Evolutionary conservation across 345 rosid species (phyloP).

Genomic region (Linum usitatissimum): DNA sequence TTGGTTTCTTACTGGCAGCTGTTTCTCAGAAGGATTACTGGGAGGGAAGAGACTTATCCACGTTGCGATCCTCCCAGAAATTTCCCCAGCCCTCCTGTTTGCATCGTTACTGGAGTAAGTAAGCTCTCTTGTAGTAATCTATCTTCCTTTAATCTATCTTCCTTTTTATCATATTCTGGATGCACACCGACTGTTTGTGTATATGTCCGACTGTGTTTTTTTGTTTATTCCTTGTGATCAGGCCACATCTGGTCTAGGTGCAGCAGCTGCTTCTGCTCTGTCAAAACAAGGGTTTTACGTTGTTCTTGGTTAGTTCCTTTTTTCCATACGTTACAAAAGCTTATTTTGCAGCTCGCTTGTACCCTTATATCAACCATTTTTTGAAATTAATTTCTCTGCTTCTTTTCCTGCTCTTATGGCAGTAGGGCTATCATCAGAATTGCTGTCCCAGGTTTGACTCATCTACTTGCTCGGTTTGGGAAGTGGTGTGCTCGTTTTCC

Average conservation of each 20-base stretch:
- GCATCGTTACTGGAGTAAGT: constrained; percentile 77
- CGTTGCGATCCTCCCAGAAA: constrained; percentile 20
- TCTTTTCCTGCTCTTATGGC: constrained; percentile 9
- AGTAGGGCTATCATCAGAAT: constrained; percentile 62
- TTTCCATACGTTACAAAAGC: background rate
- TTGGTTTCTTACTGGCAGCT: constrained; percentile 43
- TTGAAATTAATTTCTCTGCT: background rate
- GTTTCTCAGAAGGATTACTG: constrained; percentile 24
- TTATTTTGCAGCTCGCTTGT: background rate
- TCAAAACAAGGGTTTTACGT: constrained; percentile 62
- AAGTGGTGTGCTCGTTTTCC: constrained; percentile 6
- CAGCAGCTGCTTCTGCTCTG: constrained; percentile 60
- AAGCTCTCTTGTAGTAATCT: background rate
- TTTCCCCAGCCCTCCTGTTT: constrained; percentile 33
- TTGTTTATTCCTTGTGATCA: constrained; percentile 10
- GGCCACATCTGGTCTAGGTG: constrained; percentile 90
- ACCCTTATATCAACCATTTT: background rate
- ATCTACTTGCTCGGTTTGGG: constrained; percentile 3
- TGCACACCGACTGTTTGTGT: background rate
- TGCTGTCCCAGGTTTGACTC: constrained; percentile 40
- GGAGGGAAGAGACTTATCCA: constrained; percentile 21
- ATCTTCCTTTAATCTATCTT: background rate
- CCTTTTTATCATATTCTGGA: background rate
- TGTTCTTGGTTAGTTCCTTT: constrained; percentile 43
- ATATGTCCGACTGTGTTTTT: background rate